Base-by-base conservation (phyloP, 345 rosid genomes). In the Abelmoschus esculentus region DNA sequence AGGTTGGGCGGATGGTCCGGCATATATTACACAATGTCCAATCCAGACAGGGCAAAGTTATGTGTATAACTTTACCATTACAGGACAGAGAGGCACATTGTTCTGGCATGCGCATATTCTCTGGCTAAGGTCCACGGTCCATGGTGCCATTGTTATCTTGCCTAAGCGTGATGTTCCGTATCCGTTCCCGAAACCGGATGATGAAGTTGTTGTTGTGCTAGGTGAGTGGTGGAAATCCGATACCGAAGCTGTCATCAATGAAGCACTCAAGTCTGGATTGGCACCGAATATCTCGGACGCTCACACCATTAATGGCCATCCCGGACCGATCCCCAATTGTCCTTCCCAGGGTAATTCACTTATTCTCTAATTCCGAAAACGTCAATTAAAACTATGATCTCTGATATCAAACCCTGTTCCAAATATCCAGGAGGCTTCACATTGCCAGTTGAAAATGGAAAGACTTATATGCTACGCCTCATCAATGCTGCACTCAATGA, bases 181-280 rank as follows among this genome's bases (percentile, higher is more conserved):
- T 71, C 98, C 98, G 3, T 93, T 93, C 65, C 97, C 97, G 0
- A 82, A 85, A 54, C 97, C 98, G 31, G 72, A 86, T 72, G 83
- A 84, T 67, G 98, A 89, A 80, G 83, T 74, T 11, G 83, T 91
- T 34, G 77, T 93, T 19, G 29, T 91, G 17, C 70, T 90, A 59
- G 96, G 79, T 59, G 98, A 93, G 70, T 93, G 98, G 97, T 95
- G 99, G 98, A 91, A 95, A 78, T 95, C 96, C 0, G 96, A 91
- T 73, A 93, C 97, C 0, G 99, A 95, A 79, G 76, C 82, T 14
- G 85, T 95, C 12, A 83, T 91, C 77, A 87, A 91, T 18, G 83
- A 90, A 75, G 97, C 99, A 2, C 6, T 81, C 61, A 90, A 87
- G 40, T 91, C 96, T 3, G 99, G 99, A 31, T 67, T 79, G 61